phyloP scores from a whole-genome alignment of 139 green algal species.

The Desmodesmus armatus region DNA sequence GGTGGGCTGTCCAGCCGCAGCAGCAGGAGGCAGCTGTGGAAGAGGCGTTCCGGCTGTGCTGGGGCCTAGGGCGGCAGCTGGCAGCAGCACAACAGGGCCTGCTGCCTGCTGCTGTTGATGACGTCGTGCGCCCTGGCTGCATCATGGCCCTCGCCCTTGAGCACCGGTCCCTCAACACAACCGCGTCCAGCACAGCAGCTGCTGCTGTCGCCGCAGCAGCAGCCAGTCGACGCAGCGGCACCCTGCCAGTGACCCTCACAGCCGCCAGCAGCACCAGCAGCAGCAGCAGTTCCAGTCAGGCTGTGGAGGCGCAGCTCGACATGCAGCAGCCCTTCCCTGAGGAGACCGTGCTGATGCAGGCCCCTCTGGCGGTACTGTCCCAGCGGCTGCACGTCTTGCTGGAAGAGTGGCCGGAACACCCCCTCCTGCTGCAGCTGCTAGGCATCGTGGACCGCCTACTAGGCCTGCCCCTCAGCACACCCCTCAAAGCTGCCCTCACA shows the following conservation, averaged over 20 bases:
- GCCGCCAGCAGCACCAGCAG: constrained; percentile 30
- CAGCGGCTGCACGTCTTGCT: constrained; percentile 82
- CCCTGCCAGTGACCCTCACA: background rate
- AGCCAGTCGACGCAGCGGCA: background rate
- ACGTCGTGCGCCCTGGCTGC: constrained; percentile 56
- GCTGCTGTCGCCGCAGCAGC: constrained; percentile 22
- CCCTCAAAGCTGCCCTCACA: constrained; percentile 89
- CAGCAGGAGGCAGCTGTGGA: constrained; percentile 33
- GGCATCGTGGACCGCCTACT: constrained; percentile 87
- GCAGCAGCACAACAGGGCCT: constrained; percentile 30
- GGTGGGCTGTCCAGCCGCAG: no score
- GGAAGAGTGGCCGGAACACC: constrained; percentile 94
- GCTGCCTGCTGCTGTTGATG: constrained; percentile 63
- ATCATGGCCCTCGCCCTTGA: constrained; percentile 53
- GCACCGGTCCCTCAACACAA: constrained; percentile 33
- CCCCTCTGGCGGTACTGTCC: constrained; percentile 68
- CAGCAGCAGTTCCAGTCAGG: background rate
- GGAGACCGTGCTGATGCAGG: constrained; percentile 83
- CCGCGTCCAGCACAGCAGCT: constrained; percentile 20
- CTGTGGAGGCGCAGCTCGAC: constrained; percentile 60
- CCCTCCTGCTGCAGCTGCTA: constrained; percentile 87
- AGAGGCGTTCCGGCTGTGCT: constrained; percentile 60
- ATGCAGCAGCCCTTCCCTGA: constrained; percentile 74
- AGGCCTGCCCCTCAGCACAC: constrained; percentile 64
- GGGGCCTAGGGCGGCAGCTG: constrained; percentile 65